Evolutionary conservation across 441 rosid species (phyloP), one percentile per base, ranked within the genome.

Genomic region (Eruca vesicaria): DNA sequence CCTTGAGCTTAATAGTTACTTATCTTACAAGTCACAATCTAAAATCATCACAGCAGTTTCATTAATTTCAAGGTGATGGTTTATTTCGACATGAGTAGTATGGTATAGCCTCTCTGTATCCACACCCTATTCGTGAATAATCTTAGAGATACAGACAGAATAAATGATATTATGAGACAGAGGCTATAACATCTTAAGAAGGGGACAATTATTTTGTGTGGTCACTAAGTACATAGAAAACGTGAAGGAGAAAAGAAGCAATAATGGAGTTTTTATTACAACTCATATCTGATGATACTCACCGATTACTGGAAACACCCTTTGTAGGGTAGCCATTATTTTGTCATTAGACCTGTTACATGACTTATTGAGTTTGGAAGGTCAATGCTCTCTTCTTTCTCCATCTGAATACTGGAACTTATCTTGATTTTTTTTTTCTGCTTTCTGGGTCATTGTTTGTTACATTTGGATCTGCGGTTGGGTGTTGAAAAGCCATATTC

Each of bases 281-380:
- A 71, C 66, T 57, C 72, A n/a, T n/a, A 45, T 26, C 26, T 33
- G 63, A 23, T 48, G 43, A 33, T 63, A 53, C n/a, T 21, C 16
- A 14, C 59, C 62, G 71, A 71, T 65, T 65, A 48, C 71, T 64
- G 76, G 67, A 57, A 43, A 53, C 20, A 38, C 48, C 4, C 61
- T 70, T 70, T 71, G 76, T 57, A 71, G 9, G 23, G 19, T 50
- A 58, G 72, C 68, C 26, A 77, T 65, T 77, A 58, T 71, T 70
- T 69, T 70, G 69, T 63, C 61, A 12, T 56, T 21, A 21, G 5
- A 63, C 26, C 58, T 64, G 32, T 70, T 7, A 20, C 69, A 56
- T 63, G 23, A 21, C 32, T 18, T 56, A 29, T 43, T 70, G 15
- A 59, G 55, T 63, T 18, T 77, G 16, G 38, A 19, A 63, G 62